A percentile compares a stretch with the other conserved stretches of the same genome.
phyloP scores from a whole-genome alignment of 129 eudicot genomes.

The Heracleum sosnowskyi region DNA sequence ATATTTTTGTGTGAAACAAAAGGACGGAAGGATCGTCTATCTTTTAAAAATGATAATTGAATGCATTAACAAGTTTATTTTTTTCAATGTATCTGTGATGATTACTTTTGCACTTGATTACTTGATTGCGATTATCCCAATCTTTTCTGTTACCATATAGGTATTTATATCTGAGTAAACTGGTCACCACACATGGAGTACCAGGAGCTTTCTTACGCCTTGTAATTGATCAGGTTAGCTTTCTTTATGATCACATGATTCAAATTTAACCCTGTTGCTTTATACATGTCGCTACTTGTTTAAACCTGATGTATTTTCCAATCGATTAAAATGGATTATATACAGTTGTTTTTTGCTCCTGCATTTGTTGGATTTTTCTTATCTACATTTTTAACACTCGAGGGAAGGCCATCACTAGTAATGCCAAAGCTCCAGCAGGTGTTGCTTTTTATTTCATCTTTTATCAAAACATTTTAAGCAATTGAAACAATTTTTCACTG shows the following conservation, averaged over 20 bases:
- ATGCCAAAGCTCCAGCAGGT: too few relatives aligned
- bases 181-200: slow-evolving; percentile 60
- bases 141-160: too few relatives aligned
- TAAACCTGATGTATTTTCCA: background rate
- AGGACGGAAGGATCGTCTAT: background rate
- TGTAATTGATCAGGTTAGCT: slow-evolving; percentile 73
- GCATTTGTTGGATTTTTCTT: slow-evolving; percentile 68
- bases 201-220: slow-evolving; percentile 75
- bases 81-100: too few relatives aligned
- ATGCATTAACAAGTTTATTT: background rate
- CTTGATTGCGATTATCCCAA: too few relatives aligned
- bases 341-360: slow-evolving; percentile 86
- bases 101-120: too few relatives aligned
- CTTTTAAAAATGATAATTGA: background rate
- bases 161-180: slow-evolving; percentile 71
- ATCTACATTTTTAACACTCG: slow-evolving; percentile 62
- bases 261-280: background rate
- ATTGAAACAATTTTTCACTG: too few relatives aligned
- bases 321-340: background rate
- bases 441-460: background rate
- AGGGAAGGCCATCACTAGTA: slow-evolving; percentile 70
- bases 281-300: background rate
- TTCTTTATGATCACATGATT: background rate
- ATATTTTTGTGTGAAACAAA: background rate
- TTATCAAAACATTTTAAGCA: too few relatives aligned